These are phyloP conservation scores for Stentor coeruleus DNA, from an alignment of 73 alveolate genomes.

Conservation along the genomic window DNA sequence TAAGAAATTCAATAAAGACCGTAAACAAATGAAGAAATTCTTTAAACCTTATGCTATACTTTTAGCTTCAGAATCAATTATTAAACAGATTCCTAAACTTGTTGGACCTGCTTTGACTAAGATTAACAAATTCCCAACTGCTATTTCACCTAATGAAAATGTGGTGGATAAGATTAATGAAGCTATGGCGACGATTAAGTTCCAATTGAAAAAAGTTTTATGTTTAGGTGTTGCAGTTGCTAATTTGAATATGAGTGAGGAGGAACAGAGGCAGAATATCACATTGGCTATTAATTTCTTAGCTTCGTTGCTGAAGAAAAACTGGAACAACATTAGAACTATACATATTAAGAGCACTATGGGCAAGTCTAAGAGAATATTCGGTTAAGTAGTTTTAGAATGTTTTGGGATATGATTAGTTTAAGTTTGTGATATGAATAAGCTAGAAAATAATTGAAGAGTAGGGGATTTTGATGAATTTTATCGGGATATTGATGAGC, in stretches of 20 bases:
- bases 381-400: no score
- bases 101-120: slow-evolving; percentile 92
- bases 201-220: slow-evolving; percentile 93
- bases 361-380: slow-evolving; percentile 91
- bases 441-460: no score
- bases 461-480: no score
- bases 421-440: no score
- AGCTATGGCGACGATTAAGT: slow-evolving; percentile 89
- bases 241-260: slow-evolving; percentile 86
- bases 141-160: slow-evolving; percentile 87
- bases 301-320: slow-evolving; percentile 95
- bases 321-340: slow-evolving; percentile 92
- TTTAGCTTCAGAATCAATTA: slow-evolving; percentile 92
- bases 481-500: no score
- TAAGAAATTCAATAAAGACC: slow-evolving; percentile 93
- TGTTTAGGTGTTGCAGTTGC: slow-evolving; percentile 94
- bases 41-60: slow-evolving; percentile 89
- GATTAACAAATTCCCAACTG: slow-evolving; percentile 96
- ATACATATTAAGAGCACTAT: slow-evolving; percentile 95
- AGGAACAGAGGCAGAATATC: slow-evolving; percentile 90
- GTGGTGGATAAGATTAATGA: slow-evolving; percentile 88
- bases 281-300: slow-evolving; percentile 87
- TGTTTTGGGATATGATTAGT: no score
- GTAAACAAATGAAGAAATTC: slow-evolving; percentile 96
- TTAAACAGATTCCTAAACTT: slow-evolving; percentile 92